Evolutionary conservation across 2,329 filamentous ascomycete genomes (phyloP), one percentile per base, ranked within the genome.

Genomic region (Colletotrichum musae): DNA sequence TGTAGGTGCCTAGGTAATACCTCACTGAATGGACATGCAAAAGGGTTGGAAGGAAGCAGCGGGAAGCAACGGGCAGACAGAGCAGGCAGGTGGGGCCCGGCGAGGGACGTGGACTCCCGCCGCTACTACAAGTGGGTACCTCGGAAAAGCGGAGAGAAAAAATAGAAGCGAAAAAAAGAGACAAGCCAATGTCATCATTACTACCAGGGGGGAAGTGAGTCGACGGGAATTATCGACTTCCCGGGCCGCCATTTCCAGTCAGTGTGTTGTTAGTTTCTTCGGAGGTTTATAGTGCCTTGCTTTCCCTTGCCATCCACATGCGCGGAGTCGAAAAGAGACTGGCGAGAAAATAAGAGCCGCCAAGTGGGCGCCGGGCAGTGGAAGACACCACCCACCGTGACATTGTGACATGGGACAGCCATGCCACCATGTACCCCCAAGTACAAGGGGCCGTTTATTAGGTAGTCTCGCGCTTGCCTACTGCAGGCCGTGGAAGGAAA

Each of bases 171-270:
- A 26, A 32, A 36, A 18, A 4, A 26, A 32, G 24, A 18, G 2
- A 12, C 10, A 58, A 45, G 53, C 52, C 60, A 68, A 52, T 24
- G 36, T 15, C 64, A 67, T 67, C 58, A 67, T 62, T 51, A 21
- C 12, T 24, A n/a, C 24, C 48, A 45, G 43, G 45, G 24, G 5
- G 7, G 15, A 5, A 15, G 16, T 24, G 24, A 51, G 16, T 43
- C 6, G 26, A 16, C 41, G 18, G 36, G 53, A 5, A 54, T 39
- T 18, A 54, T 43, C 26, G 15, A 45, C 24, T 15, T 28, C 10
- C 13, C 53, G 56, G n/a, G 21, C 24, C 6, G 16, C 39, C 39
- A 28, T 36, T 10, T 36, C 32, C 32, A 36, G 9, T 36, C 6
- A 36, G 32, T 10, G 32, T 9, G 32, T 2, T 47, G 59, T 62